Evolutionary conservation across 495 filamentous ascomycete genomes (phyloP).

Genomic region (Aspergillus coremiiformis): DNA sequence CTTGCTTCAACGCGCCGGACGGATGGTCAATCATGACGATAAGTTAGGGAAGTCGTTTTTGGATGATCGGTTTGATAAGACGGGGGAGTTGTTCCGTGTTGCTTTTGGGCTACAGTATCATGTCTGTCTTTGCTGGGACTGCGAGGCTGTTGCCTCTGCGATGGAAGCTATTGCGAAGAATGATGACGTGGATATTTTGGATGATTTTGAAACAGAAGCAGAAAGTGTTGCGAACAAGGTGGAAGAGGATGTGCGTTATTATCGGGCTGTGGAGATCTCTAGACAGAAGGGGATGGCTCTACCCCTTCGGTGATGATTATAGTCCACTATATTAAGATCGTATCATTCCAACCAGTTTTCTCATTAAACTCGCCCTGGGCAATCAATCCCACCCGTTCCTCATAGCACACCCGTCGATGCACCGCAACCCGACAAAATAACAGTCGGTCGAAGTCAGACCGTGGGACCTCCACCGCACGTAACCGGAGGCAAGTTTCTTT

Average conservation of each 20-base stretch:
- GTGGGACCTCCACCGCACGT: not conserved
- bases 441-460: not conserved
- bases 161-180: not conserved
- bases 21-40: constrained; percentile 19
- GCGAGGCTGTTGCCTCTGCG: constrained; percentile 3
- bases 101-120: constrained; percentile 10
- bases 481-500: not conserved
- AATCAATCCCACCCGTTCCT: not conserved
- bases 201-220: not conserved
- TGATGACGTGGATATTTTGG: not conserved
- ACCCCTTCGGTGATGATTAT: not conserved
- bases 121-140: constrained; percentile 8
- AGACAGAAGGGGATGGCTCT: not conserved
- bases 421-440: constrained; percentile 5
- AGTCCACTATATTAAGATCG: not conserved
- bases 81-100: constrained; percentile 10
- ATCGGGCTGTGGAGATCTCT: constrained; percentile 1
- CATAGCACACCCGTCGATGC: constrained; percentile 1
- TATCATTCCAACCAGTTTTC: not conserved
- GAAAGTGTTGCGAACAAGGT: not conserved
- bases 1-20: constrained; percentile 5
- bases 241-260: not conserved
- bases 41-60: not conserved
- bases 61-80: constrained; percentile 4
- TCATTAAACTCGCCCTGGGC: not conserved